Base-by-base conservation (phyloP, 495 filamentous ascomycete genomes). In the Penicillium samsonianum region DNA sequence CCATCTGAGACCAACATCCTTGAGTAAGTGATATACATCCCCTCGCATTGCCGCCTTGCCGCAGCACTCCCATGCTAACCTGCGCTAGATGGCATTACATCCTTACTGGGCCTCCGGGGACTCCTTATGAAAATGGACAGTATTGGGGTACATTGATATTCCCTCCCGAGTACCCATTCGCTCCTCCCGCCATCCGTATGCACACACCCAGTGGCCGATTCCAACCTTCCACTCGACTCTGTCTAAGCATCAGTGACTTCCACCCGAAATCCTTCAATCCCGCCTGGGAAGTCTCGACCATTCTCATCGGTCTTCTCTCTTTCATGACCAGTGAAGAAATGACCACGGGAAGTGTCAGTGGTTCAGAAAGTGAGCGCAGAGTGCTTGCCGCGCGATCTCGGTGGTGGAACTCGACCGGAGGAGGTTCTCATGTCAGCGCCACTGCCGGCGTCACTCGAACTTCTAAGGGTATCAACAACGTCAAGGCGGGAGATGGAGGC, bases 241-340 rank as follows among this genome's bases (percentile, higher is more conserved):
- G 95, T 64, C 89, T 98, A 53, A 91, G 87, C 69, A 98, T 98
- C 64, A 90, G 85, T 59, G 94, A 98, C 70, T 98, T 98, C 75
- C 94, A 98, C 70, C 94, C 94, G 0, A 92, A 92, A 64, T 92
- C 89, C 38, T 98, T 98, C 81, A 98, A 98, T 68, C 94, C 94
- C 10, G 92, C 94, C n/a, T 98, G 94, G 94, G 91, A 96, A 63
- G 94, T 98, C 11, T 91, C 87, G 42, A 98, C 94, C 4, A 98
- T 98, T 63, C 78, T 98, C 19, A 96, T 96, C 58, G 94, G 94
- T 38, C 79, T 98, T 17, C 80, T 97, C 54, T 92, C 88, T 40
- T 98, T 98, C 72, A 98, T 98, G 94, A 98, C 93, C 4, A 90
- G 88, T 58, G 93, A 98, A 66, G 94, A 98, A 75, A 97, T 98